Evolutionary conservation across 208 protist species (phyloP), one percentile per base, ranked within the genome.

Genomic region (Wallacemonas sp.): DNA sequence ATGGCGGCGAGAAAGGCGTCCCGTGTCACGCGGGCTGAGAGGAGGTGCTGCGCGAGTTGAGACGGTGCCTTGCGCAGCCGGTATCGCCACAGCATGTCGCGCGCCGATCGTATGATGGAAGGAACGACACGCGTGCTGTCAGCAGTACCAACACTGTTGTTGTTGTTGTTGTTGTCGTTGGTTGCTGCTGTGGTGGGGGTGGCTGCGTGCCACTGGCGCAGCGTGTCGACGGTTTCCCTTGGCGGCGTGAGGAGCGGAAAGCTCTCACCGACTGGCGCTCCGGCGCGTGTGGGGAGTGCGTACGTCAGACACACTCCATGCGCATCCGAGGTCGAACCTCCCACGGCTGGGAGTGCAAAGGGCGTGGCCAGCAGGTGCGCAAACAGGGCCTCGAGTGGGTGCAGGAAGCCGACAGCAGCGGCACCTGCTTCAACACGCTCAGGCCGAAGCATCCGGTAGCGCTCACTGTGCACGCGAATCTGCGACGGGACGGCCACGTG

Each of bases 381-480:
- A n/a, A 88, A 68, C 2, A 88, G 63, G 3, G 74, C 73, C 43
- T 88, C 74, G 3, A 84, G 56, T 9, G 81, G 81, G 52, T 88
- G 81, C 23, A 72, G 55, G 21, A 46, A 48, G 26, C 0, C 29
- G 33, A 30, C 33, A 36, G 17, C 46, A 9, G 19, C 19, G 17
- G 11, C 44, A 38, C 57, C 8, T 5, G 17, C 17, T 23, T 26
- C 8, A 5, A 17, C 60, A 2, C 16, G 5, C 6, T 2, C 3
- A 2, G 57, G 38, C 44, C 21, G 57, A 14, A 63, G 38, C 19
- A 83, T 43, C 0, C 72, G 68, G 34, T 78, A 83, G 6, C 64
- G 62, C 39, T 72, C 70, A 12, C 65, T 66, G 38, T 69, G 66
- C 68, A 74, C 73, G 30, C 68, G 73, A 39, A 80, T 23, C 52